Percentiles rank a stretch among this genome's conserved stretches.
phyloP scores from a whole-genome alignment of 2,329 filamentous ascomycete genomes.

The Peltaster fructicola region DNA sequence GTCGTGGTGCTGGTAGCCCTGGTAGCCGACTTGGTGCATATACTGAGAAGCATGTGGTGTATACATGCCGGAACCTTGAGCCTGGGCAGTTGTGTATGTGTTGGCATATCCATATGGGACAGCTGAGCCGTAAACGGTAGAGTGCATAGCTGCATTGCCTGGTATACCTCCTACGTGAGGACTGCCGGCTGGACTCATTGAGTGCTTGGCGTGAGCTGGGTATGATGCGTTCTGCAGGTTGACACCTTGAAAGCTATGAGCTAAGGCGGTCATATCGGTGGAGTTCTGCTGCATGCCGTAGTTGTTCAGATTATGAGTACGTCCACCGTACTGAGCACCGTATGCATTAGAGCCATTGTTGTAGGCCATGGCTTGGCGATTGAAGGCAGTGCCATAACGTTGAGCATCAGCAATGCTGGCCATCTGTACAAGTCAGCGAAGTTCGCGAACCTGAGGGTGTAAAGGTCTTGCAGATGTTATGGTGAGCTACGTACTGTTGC shows the following conservation, averaged over 20 bases:
- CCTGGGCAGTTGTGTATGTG: slow-evolving; percentile 12
- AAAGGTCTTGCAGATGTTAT: slow-evolving; percentile 1
- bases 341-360: slow-evolving; percentile 13
- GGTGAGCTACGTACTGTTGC: too few relatives aligned
- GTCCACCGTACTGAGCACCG: slow-evolving; percentile 16
- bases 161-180: slow-evolving; percentile 14
- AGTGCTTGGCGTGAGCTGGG: slow-evolving; percentile 16
- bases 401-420: slow-evolving; percentile 18
- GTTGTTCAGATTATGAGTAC: slow-evolving; percentile 14
- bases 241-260: slow-evolving; percentile 24
- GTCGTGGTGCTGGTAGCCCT: slow-evolving; percentile 26
- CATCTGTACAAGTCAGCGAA: slow-evolving; percentile 12
- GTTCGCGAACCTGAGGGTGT: slow-evolving; percentile 4
- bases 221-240: slow-evolving; percentile 19
- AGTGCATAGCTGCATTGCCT: slow-evolving; percentile 12
- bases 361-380: slow-evolving; percentile 16
- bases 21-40: slow-evolving; percentile 26
- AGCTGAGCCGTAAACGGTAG: slow-evolving; percentile 15
- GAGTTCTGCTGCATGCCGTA: slow-evolving; percentile 19
- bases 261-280: slow-evolving; percentile 17
- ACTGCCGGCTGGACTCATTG: slow-evolving; percentile 13
- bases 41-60: slow-evolving; percentile 24
- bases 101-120: slow-evolving; percentile 18
- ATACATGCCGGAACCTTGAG: slow-evolving; percentile 26
- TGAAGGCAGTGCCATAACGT: too few relatives aligned